Evolutionary conservation across 257 asterid genomes (phyloP).

Genomic region (Penstemon eatonii): DNA sequence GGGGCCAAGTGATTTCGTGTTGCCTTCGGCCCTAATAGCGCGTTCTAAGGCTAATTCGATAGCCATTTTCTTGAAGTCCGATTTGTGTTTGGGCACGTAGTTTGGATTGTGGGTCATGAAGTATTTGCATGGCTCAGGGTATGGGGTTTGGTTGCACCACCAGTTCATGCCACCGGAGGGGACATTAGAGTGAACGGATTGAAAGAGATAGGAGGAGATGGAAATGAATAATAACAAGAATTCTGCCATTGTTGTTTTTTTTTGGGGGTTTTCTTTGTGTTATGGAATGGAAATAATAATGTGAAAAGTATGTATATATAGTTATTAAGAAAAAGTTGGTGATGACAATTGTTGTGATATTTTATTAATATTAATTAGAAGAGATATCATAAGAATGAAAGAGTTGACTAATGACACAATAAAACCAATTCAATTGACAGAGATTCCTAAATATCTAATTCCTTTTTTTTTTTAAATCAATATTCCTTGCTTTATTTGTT

Average conservation of each 20-base stretch:
- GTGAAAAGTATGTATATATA: constrained; percentile 30
- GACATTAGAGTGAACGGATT: constrained; percentile 3
- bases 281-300: not conserved
- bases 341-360: constrained; percentile 30
- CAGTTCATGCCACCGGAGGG: constrained; percentile 25
- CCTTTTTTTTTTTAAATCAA: too few relatives aligned
- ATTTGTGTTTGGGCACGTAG: constrained; percentile 34
- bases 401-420: constrained; percentile 34
- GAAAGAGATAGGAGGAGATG: constrained; percentile 26
- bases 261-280: not conserved
- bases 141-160: constrained; percentile 79
- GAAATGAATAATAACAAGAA: constrained; percentile 29
- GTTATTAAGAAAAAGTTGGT: constrained; percentile 6
- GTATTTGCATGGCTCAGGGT: constrained; percentile 65
- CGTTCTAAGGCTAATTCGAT: constrained; percentile 48
- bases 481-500: too few relatives aligned
- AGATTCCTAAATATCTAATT: not conserved
- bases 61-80: constrained; percentile 52
- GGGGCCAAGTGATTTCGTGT: constrained; percentile 43
- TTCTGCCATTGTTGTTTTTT: constrained; percentile 17
- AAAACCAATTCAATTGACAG: constrained; percentile 31
- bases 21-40: constrained; percentile 41
- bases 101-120: constrained; percentile 38
- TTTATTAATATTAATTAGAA: constrained; percentile 3
- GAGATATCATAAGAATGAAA: constrained; percentile 27